Conservation (phyloP, 768 basidiomycete genomes). For the Lactifluus piperatus region DNA sequence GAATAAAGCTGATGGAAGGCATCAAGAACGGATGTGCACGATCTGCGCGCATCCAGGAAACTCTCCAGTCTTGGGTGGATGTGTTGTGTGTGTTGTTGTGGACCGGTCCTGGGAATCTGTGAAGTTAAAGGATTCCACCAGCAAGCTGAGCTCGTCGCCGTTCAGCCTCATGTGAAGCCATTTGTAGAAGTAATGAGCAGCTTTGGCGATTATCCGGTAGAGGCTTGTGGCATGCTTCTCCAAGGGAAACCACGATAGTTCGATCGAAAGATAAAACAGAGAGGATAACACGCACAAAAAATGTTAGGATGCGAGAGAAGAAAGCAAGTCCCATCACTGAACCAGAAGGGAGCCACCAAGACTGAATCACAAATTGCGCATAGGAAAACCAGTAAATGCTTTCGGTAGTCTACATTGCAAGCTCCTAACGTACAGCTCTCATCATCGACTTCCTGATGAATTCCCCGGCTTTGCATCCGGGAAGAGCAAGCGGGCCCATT, state of each 20-base stretch:
- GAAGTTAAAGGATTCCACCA: not conserved
- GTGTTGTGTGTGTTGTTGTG: no score
- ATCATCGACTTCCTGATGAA: not conserved
- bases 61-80: no score
- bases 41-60: no score
- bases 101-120: no score
- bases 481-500: constrained; percentile 7
- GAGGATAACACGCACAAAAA: not conserved
- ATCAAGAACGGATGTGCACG: no score
- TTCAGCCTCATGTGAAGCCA: not conserved
- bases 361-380: not conserved
- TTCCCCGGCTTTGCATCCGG: not conserved
- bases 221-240: not conserved
- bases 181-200: not conserved
- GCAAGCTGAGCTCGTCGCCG: not conserved
- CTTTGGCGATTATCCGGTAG: not conserved
- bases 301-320: not conserved
- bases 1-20: no score
- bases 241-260: not conserved
- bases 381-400: not conserved
- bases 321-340: not conserved
- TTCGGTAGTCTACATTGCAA: not conserved
- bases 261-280: not conserved
- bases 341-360: not conserved
- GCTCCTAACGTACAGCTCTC: not conserved